phyloP scores from a whole-genome alignment of 2,329 filamentous ascomycete genomes.

The Stagonosporopsis chrysanthemi region DNA sequence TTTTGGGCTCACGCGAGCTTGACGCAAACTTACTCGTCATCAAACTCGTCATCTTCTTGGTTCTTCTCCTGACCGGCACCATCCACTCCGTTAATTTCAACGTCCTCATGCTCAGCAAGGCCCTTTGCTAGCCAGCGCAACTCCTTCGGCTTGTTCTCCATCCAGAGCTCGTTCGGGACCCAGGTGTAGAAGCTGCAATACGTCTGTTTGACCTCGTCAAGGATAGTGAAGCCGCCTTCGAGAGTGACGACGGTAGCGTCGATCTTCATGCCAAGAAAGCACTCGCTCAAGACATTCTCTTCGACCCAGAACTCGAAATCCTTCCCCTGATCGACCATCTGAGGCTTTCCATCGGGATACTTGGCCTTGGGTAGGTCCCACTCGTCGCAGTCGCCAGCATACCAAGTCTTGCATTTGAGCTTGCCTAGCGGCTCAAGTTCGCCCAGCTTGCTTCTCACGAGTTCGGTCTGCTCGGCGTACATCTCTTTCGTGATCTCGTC shows the following conservation, averaged over 20 bases:
- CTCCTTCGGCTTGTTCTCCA: slow-evolving; percentile 39
- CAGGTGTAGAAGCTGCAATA: slow-evolving; percentile 55
- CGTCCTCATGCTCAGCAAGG: slow-evolving; percentile 26
- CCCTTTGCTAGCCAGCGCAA: slow-evolving; percentile 36
- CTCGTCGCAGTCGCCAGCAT: slow-evolving; percentile 50
- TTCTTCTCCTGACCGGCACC: slow-evolving; percentile 20
- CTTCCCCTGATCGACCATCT: slow-evolving; percentile 42
- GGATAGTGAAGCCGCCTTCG: slow-evolving; percentile 35
- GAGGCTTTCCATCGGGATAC: slow-evolving; percentile 33
- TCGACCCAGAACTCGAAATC: slow-evolving; percentile 72
- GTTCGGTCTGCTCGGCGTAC: slow-evolving; percentile 51
- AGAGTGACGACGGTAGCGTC: slow-evolving; percentile 42
- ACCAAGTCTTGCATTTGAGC: slow-evolving; percentile 60
- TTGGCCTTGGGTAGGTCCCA: slow-evolving; percentile 49
- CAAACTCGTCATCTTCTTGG: slow-evolving; percentile 28
- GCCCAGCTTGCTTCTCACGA: slow-evolving; percentile 43
- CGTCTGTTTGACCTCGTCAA: slow-evolving; percentile 50
- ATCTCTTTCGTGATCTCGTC: slow-evolving; percentile 55
- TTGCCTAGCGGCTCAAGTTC: slow-evolving; percentile 61
- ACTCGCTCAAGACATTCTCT: slow-evolving; percentile 62
- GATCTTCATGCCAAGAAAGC: slow-evolving; percentile 66
- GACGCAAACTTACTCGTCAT: slow-evolving; percentile 16
- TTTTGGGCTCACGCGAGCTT: slow-evolving; percentile 6
- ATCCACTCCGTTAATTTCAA: slow-evolving; percentile 17
- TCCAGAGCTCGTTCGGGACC: slow-evolving; percentile 54